A percentile compares a stretch with the other conserved stretches of the same genome.
Conservation (phyloP, 164 flowering plant species). For the Macadamia tetraphylla region DNA sequence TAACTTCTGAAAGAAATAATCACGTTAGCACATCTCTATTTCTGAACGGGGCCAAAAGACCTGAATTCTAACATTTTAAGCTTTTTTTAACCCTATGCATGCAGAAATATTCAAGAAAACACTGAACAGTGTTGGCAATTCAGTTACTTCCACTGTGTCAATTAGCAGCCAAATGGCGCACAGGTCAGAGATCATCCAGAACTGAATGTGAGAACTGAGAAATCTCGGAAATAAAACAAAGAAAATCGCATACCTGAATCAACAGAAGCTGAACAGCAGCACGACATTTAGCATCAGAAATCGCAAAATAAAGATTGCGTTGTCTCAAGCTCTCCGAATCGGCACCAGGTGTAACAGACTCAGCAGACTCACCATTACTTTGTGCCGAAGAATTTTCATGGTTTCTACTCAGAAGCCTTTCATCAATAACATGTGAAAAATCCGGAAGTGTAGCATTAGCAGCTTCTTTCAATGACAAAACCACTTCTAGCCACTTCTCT, state of each 20-base stretch:
- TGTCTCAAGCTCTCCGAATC: slow-evolving; percentile 35
- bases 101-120: too few species aligned
- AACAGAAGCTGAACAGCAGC: slow-evolving; percentile 68
- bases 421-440: slow-evolving; percentile 43
- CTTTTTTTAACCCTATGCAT: too few species aligned
- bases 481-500: slow-evolving; percentile 80
- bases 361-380: slow-evolving; percentile 26
- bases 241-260: slow-evolving; percentile 44
- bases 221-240: neutral
- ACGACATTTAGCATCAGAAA: slow-evolving; percentile 63
- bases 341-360: slow-evolving; percentile 26
- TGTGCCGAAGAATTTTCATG: slow-evolving; percentile 29
- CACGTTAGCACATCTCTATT: too few species aligned
- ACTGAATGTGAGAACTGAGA: neutral
- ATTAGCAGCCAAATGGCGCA: too few species aligned
- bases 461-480: slow-evolving; percentile 69
- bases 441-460: slow-evolving; percentile 72
- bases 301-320: slow-evolving; percentile 34
- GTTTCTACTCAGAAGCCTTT: slow-evolving; percentile 21
- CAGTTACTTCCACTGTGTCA: too few species aligned
- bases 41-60: too few species aligned
- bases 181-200: too few species aligned
- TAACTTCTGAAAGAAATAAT: too few species aligned
- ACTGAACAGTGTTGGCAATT: too few species aligned
- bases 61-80: too few species aligned